A percentile compares a stretch with the other conserved stretches of the same genome.
Conservation (phyloP, 1,139 yeast species). For the Sugiyamaella xylanicola region DNA sequence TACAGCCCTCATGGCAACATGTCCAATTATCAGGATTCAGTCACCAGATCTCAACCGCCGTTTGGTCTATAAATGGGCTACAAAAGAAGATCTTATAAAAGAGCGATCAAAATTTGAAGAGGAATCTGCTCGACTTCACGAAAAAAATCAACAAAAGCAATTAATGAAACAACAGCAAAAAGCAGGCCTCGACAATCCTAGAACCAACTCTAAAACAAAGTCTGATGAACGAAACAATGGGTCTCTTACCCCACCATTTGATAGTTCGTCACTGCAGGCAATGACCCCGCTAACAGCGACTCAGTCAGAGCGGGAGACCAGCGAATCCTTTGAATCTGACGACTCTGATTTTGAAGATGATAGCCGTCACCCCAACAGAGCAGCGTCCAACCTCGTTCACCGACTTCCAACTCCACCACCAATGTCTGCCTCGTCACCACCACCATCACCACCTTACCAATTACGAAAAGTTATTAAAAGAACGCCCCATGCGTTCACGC, state of each 20-base stretch:
- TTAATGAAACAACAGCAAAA: slow-evolving; percentile 8
- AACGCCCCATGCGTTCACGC: slow-evolving; percentile 35
- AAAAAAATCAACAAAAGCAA: slow-evolving; percentile 16
- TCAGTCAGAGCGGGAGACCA: slow-evolving; percentile 7
- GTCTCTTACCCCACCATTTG: slow-evolving; percentile 17
- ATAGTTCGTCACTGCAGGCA: slow-evolving; percentile 7
- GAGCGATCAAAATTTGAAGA: slow-evolving; percentile 11
- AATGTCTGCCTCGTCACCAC: slow-evolving; percentile 22
- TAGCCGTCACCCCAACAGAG: not conserved
- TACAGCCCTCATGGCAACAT: slow-evolving; percentile 23
- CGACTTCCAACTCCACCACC: slow-evolving; percentile 20
- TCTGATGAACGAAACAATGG: slow-evolving; percentile 2
- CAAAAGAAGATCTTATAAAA: slow-evolving; percentile 22
- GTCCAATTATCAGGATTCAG: slow-evolving; percentile 37
- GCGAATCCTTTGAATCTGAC: slow-evolving; percentile 6
- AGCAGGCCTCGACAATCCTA: not conserved
- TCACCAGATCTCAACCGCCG: slow-evolving; percentile 37
- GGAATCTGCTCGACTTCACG: slow-evolving; percentile 11
- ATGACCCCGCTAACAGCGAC: slow-evolving; percentile 9
- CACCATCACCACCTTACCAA: slow-evolving; percentile 30
- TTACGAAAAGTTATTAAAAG: slow-evolving; percentile 33
- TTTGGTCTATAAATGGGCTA: slow-evolving; percentile 35
- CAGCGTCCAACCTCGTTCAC: slow-evolving; percentile 8
- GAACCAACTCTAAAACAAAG: not conserved
- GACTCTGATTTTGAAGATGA: slow-evolving; percentile 15